These are phyloP conservation scores for Taiozyma sp. DNA, from an alignment of 1,139 yeast genomes.

Conservation along the genomic window DNA sequence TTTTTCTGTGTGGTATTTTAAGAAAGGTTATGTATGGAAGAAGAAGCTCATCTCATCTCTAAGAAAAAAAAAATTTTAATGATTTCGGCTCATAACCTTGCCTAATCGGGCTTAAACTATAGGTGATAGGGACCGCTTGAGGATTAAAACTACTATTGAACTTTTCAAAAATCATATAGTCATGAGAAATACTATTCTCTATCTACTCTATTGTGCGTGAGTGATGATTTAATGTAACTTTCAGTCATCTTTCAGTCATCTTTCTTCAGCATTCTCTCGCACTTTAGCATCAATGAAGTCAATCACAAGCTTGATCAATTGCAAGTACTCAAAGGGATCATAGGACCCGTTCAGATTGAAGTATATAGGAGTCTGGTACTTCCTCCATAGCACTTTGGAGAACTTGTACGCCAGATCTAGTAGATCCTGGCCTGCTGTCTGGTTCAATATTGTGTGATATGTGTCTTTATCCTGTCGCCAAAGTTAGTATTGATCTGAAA, in stretches of 20 bases:
- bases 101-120: background rate
- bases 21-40: too few relatives aligned
- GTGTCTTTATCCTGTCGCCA: conserved; percentile 21
- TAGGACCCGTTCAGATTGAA: conserved; percentile 30
- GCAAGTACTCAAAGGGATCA: conserved; percentile 14
- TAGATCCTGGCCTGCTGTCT: conserved; percentile 28
- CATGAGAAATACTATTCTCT: background rate
- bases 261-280: background rate
- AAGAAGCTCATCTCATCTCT: background rate
- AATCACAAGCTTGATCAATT: conserved; percentile 10
- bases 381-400: conserved; percentile 30
- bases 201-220: background rate
- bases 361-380: conserved; percentile 31
- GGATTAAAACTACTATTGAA: background rate
- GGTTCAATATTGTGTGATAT: conserved; percentile 31
- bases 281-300: conserved; percentile 9
- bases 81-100: background rate
- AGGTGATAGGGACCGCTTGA: too few relatives aligned
- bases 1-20: background rate
- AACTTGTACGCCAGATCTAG: conserved; percentile 32
- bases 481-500: background rate
- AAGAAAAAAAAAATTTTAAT: background rate
- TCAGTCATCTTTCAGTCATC: background rate
- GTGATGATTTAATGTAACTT: background rate
- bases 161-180: background rate